phyloP scores from a whole-genome alignment of 108 stramenopile genomes.

The Nitzschia putrida region DNA sequence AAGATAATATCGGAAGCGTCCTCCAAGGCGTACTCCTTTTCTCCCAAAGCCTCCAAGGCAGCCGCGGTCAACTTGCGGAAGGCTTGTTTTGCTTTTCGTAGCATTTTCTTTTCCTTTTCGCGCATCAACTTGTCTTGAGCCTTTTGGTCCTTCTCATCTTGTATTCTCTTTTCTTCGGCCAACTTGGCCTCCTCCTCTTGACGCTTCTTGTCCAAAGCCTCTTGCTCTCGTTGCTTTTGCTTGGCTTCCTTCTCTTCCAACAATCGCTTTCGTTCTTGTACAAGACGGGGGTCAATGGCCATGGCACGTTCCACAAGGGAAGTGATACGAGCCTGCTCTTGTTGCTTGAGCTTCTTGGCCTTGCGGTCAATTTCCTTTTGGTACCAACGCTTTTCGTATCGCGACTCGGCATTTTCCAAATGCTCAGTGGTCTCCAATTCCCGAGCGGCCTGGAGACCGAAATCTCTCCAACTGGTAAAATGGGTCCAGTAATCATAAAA shows the following conservation, averaged over 20 bases:
- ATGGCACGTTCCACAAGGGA: constrained; percentile 92
- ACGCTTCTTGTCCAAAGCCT: constrained; percentile 50
- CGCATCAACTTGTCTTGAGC: constrained; percentile 53
- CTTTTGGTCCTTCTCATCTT: constrained; percentile 52
- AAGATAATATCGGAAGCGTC: constrained; percentile 36
- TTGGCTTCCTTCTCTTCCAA: constrained; percentile 60
- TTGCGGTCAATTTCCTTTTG: constrained; percentile 93
- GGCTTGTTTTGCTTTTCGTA: constrained; percentile 76
- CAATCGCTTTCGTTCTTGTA: constrained; percentile 58
- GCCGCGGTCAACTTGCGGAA: constrained; percentile 51
- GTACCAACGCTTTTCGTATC: constrained; percentile 98
- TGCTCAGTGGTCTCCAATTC: constrained; percentile 77
- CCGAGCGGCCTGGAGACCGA: constrained; percentile 74
- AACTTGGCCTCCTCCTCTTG: constrained; percentile 44
- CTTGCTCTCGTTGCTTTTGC: constrained; percentile 52
- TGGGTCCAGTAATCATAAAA: constrained; percentile 98
- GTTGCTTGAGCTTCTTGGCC: constrained; percentile 90
- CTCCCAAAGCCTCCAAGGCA: constrained; percentile 47
- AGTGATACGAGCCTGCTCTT: constrained; percentile 90
- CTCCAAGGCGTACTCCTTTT: constrained; percentile 48
- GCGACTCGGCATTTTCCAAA: constrained; percentile 82
- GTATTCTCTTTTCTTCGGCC: constrained; percentile 44
- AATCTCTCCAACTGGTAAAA: constrained; percentile 97
- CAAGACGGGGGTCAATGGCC: constrained; percentile 90
- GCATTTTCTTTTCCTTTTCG: constrained; percentile 81